Conservation (phyloP, 2,329 filamentous ascomycete species). For the Laburnicola sp. region DNA sequence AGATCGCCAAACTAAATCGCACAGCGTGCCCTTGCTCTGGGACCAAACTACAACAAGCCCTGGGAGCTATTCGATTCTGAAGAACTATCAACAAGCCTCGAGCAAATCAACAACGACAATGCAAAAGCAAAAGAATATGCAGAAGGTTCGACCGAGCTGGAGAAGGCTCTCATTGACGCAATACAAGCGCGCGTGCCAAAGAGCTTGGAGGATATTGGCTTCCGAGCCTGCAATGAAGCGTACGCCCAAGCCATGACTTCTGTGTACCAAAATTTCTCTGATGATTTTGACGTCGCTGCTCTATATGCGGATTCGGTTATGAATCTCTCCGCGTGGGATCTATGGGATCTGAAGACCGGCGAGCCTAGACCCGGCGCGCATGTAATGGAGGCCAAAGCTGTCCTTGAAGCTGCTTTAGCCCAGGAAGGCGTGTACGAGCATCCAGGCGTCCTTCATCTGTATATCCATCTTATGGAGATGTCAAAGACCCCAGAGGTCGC, state of each 20-base stretch:
- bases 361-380: conserved; percentile 58
- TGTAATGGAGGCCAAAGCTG: conserved; percentile 60
- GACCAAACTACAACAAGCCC: conserved; percentile 79
- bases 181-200: conserved; percentile 54
- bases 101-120: conserved; percentile 53
- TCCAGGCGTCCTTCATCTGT: conserved; percentile 72
- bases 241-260: conserved; percentile 65
- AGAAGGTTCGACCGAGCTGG: conserved; percentile 52
- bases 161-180: conserved; percentile 66
- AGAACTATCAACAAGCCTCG: conserved; percentile 59
- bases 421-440: conserved; percentile 58
- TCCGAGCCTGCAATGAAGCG: conserved; percentile 57
- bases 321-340: conserved; percentile 66
- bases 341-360: conserved; percentile 65
- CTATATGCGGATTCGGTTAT: conserved; percentile 68
- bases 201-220: conserved; percentile 47
- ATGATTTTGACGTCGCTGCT: conserved; percentile 65
- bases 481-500: conserved; percentile 66
- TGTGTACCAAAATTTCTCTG: conserved; percentile 57
- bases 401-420: conserved; percentile 62
- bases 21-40: conserved; percentile 65
- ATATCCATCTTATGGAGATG: conserved; percentile 81
- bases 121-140: conserved; percentile 49
- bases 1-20: conserved; percentile 38
- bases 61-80: conserved; percentile 70